These are phyloP conservation scores for Trypanosoma cruzi DNA, from an alignment of 208 protist genomes.

Conservation along the genomic window DNA sequence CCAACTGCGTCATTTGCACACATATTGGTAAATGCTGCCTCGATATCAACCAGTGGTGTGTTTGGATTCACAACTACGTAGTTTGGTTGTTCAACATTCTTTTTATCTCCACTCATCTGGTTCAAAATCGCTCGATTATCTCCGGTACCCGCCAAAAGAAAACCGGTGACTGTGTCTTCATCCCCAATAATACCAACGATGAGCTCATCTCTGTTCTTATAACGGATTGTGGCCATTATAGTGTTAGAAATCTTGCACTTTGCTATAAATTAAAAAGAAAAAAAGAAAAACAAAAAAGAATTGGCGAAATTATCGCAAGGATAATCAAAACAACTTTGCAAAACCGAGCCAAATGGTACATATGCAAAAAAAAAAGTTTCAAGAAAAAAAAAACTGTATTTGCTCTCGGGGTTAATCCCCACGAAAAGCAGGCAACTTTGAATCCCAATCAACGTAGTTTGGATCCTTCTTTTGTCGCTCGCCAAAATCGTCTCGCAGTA, in stretches of 20 bases:
- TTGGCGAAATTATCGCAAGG: not conserved
- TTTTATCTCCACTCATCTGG: constrained; percentile 22
- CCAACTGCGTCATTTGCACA: constrained; percentile 90
- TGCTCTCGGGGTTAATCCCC: constrained; percentile 5
- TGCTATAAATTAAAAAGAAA: not conserved
- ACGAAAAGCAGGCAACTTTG: constrained; percentile 15
- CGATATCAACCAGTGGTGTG: constrained; percentile 91
- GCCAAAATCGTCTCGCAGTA: constrained; percentile 33
- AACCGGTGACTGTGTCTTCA: constrained; percentile 97
- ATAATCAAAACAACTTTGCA: constrained; percentile 5
- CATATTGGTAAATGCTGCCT: constrained; percentile 93
- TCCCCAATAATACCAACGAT: constrained; percentile 94
- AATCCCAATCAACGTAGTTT: constrained; percentile 19
- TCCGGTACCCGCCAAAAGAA: constrained; percentile 96
- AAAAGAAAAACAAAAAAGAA: constrained; percentile 11
- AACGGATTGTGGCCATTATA: constrained; percentile 35
- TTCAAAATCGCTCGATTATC: constrained; percentile 72
- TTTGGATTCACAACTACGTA: constrained; percentile 93
- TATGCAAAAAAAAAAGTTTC: not conserved
- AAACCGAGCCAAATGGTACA: no score
- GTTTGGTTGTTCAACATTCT: constrained; percentile 59
- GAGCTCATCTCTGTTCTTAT: constrained; percentile 74
- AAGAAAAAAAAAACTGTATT: not conserved
- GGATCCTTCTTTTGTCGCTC: constrained; percentile 12
- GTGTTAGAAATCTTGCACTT: not conserved